Base-by-base conservation (phyloP, 139 green algal genomes). In the Chlamydomonas sp. region DNA sequence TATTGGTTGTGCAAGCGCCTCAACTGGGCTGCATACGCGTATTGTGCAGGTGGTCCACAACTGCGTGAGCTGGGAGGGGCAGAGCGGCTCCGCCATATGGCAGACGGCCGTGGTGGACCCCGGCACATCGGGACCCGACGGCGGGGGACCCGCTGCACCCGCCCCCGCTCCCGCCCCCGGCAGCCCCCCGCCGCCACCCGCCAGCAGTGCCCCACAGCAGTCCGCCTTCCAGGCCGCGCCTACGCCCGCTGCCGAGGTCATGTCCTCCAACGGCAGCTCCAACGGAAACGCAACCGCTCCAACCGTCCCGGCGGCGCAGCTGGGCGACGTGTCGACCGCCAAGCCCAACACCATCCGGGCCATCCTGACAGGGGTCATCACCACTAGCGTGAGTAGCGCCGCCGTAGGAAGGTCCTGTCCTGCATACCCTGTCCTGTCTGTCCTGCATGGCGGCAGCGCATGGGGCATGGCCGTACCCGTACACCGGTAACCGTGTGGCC, bases 21-120 rank as follows among this genome's bases (percentile, higher is more conserved):
- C 31, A 49, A 49, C 31, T 49, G 31, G 31, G 31, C 31, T 49
- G 31, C 31, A 49, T 49, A 49, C 31, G 31, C 31, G 31, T 49
- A 49, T 49, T 49, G 31, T 49, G 3, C 72, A 86, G 81, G 81
- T 86, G 20, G 12, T 86, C 9, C 83, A 87, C 83, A 66, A 87
- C 72, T 87, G 83, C 73, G 83, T 87, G 5, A 81, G 72, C 31
- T 87, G 62, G 73, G 63, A 75, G 72, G 83, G 83, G 17, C 83
- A 87, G 83, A 87, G 83, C 83, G 83, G 83, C 31, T 81, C 73
- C 3, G 83, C 68, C 16, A 66, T 87, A 16, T 87, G 83, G 83
- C 72, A 87, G 83, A 31, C 20, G 18, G 17, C 2, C 10, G 63
- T 74, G 5, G 20, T 49, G 18, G 73, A 5, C 78, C 20, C 5